Base-by-base conservation (phyloP, 768 basidiomycete genomes). In the Leccinum longicurvipes region DNA sequence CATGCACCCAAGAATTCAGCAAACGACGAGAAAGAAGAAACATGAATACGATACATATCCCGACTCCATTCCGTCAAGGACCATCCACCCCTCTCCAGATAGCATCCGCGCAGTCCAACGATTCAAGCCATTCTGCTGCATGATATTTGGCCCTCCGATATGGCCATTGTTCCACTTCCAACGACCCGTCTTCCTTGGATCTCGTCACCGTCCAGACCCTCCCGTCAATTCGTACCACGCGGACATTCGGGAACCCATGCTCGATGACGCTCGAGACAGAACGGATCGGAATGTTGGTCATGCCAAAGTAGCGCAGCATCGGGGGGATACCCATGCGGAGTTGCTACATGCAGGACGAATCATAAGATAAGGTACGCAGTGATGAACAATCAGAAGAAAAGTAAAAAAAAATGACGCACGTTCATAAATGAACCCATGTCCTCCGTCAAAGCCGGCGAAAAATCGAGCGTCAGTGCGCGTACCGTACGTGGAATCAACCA, bases 401-500 rank as follows among this genome's bases (percentile, higher is more conserved):
- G n/a, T 10, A 28, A 21, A 25, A 47, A 3, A 10, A 28, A 10
- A 28, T 39, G 28, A 27, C 73, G 47, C 54, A 78, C 78, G 53
- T 75, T 75, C 55, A 81, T 62, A 62, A 81, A 82, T 3, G 67
- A 60, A 23, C 68, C 58, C 27, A 75, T 69, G 58, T 82, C 81
- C 53, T 78, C 74, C 17, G 73, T 59, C 4, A 68, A 63, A 6
- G 65, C 67, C 25, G 71, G 70, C 42, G 64, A 56, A 15, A 72
- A 53, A 47, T 82, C 81, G 41, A 85, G 63, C 14, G 74, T 73
- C 49, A 86, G 63, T 15, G 82, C 78, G 7, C 70, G 67, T 4
- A 86, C 78, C 32, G 62, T 75, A 25, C 82, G 67, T 9, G 87
- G 87, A 29, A 90, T 78, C 25, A 89, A 72, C 85, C 86, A 89